phyloP scores from a whole-genome alignment of 495 filamentous ascomycete genomes.

The Trichoderma virens region DNA sequence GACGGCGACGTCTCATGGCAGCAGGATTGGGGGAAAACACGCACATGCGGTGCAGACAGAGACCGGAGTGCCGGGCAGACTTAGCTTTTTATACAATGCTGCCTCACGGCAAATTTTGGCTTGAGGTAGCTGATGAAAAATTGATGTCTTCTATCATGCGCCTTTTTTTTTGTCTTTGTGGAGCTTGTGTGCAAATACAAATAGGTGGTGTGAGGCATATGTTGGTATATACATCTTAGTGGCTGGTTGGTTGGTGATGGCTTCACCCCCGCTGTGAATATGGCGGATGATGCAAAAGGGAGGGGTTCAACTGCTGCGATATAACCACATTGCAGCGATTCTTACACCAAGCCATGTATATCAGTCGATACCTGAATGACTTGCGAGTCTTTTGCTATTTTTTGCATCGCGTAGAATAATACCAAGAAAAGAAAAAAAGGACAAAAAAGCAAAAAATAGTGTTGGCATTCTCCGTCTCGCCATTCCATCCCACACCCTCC shows the following conservation, averaged over 20 bases:
- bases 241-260: not conserved
- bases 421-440: constrained; percentile 18
- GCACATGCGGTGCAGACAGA: not conserved
- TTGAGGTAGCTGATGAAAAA: constrained; percentile 16
- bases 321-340: not conserved
- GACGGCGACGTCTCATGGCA: constrained; percentile 11
- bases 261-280: not conserved
- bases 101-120: constrained; percentile 38
- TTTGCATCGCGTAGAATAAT: constrained; percentile 12
- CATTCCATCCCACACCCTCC: constrained; percentile 39
- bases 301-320: not conserved
- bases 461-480: constrained; percentile 42
- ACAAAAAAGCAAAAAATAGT: constrained; percentile 28
- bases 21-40: constrained; percentile 16
- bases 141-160: not conserved
- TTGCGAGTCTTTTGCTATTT: not conserved
- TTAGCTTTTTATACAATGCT: constrained; percentile 25
- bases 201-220: not conserved
- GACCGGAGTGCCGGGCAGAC: constrained; percentile 21
- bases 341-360: constrained; percentile 12
- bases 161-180: not conserved
- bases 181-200: not conserved
- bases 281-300: not conserved
- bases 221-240: not conserved
- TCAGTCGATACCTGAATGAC: not conserved